Base-by-base conservation (phyloP, 257 asterid genomes). In the Petunia secreta region DNA sequence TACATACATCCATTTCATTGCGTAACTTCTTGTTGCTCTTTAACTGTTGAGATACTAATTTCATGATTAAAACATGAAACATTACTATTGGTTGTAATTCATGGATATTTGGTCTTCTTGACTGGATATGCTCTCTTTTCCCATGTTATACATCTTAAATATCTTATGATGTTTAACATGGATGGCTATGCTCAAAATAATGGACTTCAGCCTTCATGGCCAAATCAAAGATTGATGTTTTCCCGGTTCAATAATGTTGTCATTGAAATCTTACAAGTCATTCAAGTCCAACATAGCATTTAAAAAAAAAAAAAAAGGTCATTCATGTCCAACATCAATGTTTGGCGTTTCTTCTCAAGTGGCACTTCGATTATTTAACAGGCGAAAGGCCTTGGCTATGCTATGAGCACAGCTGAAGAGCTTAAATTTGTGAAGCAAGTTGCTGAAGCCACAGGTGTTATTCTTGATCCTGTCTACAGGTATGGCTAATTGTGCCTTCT, bases 321-420 rank as follows among this genome's bases (percentile, higher is more conserved):
- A 25, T 25, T 25, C 25, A 25, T 25, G 25, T 25, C 25, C 25
- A 25, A 25, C 25, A 25, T 25, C 25, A 25, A 25, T 25, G 25
- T 25, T 25, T 25, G 25, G 25, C 25, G 25, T 25, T 25, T 25
- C 25, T 25, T 25, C 25, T 25, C 25, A 25, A 25, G 25, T 16
- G 11, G 40, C 73, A 82, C 54, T 79, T 75, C 44, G 40, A 59
- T 79, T 81, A 75, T 79, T 15, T 55, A 71, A 81, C 89, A 93
- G 99, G 99, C 99, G 71, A 95, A 93, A 89, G 99, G 98, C 79
- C 94, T 95, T 63, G 99, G 99, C 54, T 95, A 95, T 85, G 99
- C 99, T 77, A 88, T 95, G 79, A 95, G 91, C 86, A 88, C 99
- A 6, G 44, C 84, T 0, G 98, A 95, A 80, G 97, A 95, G 88